These are phyloP conservation scores for Phalaenopsis aphrodite DNA, from an alignment of 106 monocot genomes.

Conservation along the genomic window DNA sequence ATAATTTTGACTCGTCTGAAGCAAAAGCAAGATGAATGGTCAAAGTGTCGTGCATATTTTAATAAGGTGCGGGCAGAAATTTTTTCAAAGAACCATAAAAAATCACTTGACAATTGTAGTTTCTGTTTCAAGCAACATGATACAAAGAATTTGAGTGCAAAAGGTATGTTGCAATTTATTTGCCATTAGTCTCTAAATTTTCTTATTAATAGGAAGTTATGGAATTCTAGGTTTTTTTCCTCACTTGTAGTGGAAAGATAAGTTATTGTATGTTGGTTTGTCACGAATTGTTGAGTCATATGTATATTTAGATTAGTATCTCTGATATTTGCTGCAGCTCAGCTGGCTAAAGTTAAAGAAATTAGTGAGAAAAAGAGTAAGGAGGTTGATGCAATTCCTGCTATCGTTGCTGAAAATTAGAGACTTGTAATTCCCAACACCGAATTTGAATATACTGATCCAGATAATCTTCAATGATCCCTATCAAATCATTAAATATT, in stretches of 20 bases:
- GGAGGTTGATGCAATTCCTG: conserved; percentile 76
- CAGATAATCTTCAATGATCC: conserved; percentile 64
- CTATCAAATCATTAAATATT: conserved; percentile 81
- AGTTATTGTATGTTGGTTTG: neutral
- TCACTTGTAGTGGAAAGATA: neutral
- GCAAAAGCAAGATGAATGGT: conserved; percentile 99
- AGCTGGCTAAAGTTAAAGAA: conserved; percentile 91
- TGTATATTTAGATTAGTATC: neutral
- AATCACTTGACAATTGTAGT: conserved; percentile 94
- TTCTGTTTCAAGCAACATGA: conserved; percentile 99
- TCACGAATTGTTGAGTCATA: neutral
- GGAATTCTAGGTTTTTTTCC: neutral
- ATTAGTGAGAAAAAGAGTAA: conserved; percentile 87
- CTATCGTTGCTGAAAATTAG: conserved; percentile 77
- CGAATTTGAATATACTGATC: conserved; percentile 64
- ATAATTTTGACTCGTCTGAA: conserved; percentile 90
- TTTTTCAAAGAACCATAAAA: conserved; percentile 93
- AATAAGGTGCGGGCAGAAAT: conserved; percentile 99
- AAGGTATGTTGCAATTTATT: conserved; percentile 46
- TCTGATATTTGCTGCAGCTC: conserved; percentile 34
- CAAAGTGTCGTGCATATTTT: conserved; percentile 84
- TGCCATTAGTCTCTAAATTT: neutral
- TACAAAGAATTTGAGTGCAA: conserved; percentile 81
- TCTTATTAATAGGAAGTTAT: neutral
- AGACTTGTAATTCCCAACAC: conserved; percentile 58